phyloP scores from a whole-genome alignment of 495 filamentous ascomycete species.

The Penicillium arizonense region DNA sequence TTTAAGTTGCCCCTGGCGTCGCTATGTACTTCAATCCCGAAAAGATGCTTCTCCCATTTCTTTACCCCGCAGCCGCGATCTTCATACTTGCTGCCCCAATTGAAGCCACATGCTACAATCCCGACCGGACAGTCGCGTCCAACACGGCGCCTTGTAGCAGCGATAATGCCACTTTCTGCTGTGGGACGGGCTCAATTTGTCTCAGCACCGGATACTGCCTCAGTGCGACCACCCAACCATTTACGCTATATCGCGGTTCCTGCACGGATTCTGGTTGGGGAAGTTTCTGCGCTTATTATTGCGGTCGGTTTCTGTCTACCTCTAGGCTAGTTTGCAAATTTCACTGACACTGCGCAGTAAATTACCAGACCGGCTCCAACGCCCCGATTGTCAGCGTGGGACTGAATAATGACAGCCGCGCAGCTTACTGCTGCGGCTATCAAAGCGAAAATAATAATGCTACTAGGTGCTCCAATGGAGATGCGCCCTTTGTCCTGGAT shows the following conservation, averaged over 20 bases:
- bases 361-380: background rate
- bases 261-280: conserved; percentile 12
- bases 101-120: conserved; percentile 9
- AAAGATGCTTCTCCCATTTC: background rate
- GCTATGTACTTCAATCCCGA: background rate
- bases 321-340: background rate
- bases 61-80: background rate
- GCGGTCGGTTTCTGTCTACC: background rate
- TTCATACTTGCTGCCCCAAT: background rate
- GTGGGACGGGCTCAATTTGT: conserved; percentile 6
- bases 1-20: too few species aligned
- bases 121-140: conserved; percentile 8
- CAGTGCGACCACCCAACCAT: conserved; percentile 4
- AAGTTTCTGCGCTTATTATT: conserved; percentile 2
- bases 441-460: background rate
- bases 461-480: conserved; percentile 2
- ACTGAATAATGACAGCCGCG: background rate
- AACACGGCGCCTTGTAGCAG: conserved; percentile 5
- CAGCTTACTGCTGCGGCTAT: conserved; percentile 4
- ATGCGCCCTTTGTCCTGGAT: background rate
- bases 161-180: conserved; percentile 7
- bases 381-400: conserved; percentile 3
- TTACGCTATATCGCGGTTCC: conserved; percentile 5
- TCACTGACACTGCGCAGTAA: background rate
- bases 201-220: conserved; percentile 13